These are phyloP conservation scores for Hygrophorus russula DNA, from an alignment of 768 basidiomycete species.

Conservation along the genomic window DNA sequence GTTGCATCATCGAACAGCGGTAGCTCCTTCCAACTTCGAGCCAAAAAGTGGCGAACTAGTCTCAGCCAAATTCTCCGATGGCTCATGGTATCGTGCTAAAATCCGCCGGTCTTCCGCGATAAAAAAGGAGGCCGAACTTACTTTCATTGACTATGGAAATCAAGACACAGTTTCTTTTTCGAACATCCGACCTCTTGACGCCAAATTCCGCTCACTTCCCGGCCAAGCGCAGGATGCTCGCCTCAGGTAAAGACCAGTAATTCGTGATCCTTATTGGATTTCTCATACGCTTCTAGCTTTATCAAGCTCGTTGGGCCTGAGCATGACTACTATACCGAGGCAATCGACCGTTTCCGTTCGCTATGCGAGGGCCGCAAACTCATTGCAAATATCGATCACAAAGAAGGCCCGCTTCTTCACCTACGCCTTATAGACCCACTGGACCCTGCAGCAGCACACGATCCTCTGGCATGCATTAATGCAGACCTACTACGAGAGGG, in stretches of 20 bases:
- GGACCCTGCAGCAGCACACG: slow-evolving; percentile 54
- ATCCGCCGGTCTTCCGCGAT: slow-evolving; percentile 76
- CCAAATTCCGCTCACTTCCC: slow-evolving; percentile 80
- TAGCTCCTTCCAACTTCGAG: slow-evolving; percentile 53
- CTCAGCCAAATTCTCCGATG: slow-evolving; percentile 90
- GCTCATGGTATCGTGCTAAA: slow-evolving; percentile 92
- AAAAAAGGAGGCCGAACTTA: slow-evolving; percentile 91
- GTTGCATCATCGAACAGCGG: slow-evolving; percentile 63
- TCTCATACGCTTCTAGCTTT: slow-evolving; percentile 41
- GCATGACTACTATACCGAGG: slow-evolving; percentile 82
- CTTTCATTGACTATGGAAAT: slow-evolving; percentile 94
- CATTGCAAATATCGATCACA: slow-evolving; percentile 90
- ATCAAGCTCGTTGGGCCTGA: slow-evolving; percentile 70
- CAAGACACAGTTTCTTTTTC: slow-evolving; percentile 78
- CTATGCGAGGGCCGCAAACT: slow-evolving; percentile 90
- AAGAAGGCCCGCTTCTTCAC: slow-evolving; percentile 68
- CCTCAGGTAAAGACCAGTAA: slow-evolving; percentile 45
- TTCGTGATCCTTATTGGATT: not conserved
- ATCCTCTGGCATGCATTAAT: slow-evolving; percentile 76
- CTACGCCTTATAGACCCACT: slow-evolving; percentile 87
- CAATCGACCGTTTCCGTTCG: slow-evolving; percentile 74
- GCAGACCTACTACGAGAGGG: slow-evolving; percentile 86
- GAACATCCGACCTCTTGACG: slow-evolving; percentile 81
- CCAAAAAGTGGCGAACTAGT: slow-evolving; percentile 86
- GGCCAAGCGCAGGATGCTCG: slow-evolving; percentile 94